Conservation (phyloP, 192 early-diverging fungal species). For the Gonapodya sp. region DNA sequence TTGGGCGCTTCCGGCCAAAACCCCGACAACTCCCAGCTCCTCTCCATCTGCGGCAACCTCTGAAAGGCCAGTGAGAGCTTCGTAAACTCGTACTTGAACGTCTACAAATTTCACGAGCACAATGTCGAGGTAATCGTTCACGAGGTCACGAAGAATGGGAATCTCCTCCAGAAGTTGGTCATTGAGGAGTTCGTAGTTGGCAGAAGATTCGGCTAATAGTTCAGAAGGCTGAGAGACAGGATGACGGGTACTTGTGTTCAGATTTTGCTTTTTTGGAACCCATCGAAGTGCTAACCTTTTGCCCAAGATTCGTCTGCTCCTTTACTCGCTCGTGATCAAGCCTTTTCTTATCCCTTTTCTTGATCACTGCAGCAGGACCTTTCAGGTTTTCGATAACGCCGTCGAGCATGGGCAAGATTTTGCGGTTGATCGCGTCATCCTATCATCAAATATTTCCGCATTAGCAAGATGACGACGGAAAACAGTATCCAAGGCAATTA, state of each 20-base stretch:
- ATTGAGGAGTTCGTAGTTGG: slow-evolving; percentile 54
- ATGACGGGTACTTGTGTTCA: neutral
- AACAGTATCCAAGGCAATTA: no score
- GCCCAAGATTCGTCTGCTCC: slow-evolving; percentile 46
- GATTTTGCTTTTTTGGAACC: neutral
- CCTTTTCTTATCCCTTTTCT: slow-evolving; percentile 60
- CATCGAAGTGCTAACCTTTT: slow-evolving; percentile 38
- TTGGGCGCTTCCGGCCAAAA: neutral
- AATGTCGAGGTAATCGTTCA: slow-evolving; percentile 48
- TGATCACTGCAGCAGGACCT: slow-evolving; percentile 57
- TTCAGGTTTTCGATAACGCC: slow-evolving; percentile 39
- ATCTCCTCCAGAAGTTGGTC: slow-evolving; percentile 65
- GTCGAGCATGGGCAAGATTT: slow-evolving; percentile 28
- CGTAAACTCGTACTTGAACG: slow-evolving; percentile 42
- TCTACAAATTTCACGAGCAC: slow-evolving; percentile 43
- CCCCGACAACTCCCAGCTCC: neutral
- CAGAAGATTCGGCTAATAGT: slow-evolving; percentile 50
- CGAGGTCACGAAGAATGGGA: slow-evolving; percentile 48
- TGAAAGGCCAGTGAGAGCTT: neutral
- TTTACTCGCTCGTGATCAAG: slow-evolving; percentile 61
- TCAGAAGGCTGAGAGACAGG: slow-evolving; percentile 42
- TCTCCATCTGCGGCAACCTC: neutral
- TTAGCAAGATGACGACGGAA: no score
- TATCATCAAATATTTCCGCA: no score
- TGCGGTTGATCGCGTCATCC: neutral